Evolutionary conservation across 495 filamentous ascomycete species (phyloP), one percentile per base, ranked within the genome.

Genomic region (Bryoglossum gracile): DNA sequence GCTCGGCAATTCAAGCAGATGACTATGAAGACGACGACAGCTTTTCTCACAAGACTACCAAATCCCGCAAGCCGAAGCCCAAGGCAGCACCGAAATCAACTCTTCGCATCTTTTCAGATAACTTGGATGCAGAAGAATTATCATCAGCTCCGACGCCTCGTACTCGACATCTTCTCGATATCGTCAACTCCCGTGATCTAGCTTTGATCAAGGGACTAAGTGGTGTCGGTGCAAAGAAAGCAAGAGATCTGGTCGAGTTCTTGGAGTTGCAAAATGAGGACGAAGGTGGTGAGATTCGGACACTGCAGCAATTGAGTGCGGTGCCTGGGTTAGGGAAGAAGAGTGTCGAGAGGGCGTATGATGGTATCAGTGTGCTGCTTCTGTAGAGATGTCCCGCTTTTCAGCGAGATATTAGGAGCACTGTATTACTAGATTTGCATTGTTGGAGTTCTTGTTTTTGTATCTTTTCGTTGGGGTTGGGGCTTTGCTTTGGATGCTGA

Each of bases 161-260:
- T 4, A 86, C 86, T 3, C 68, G 72, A 54, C 77, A 81, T 43
- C 61, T 98, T 8, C 72, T 98, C 3, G 73, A 78, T 11, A 85
- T 96, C 57, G 81, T 98, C 65, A 98, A 98, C 65, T 87, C 83
- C 1, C 74, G 86, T 11, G 86, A 96, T 52, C 65, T 88, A 5
- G 71, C 67, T 24, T 73, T 78, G 49, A 89, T 87, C 40, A 82
- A 65, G 26, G 76, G 80, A 14, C 73, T 97, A n/a, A 87, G 85
- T 26, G 75, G 81, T 6, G 72, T 85, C 13, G 81, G 81, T 0
- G 68, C 73, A 4, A 84, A 84, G 68, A 80, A 77, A 59, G 81
- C 81, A 0, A 71, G 76, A 57, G 80, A 81, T 43, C 67, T 85
- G 48, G 74, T 84, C 11, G 69, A 77, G 33, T 71, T 69, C 47